These are phyloP conservation scores for Mycotypha africana DNA, from an alignment of 371 early-diverging fungal species.

Conservation along the genomic window DNA sequence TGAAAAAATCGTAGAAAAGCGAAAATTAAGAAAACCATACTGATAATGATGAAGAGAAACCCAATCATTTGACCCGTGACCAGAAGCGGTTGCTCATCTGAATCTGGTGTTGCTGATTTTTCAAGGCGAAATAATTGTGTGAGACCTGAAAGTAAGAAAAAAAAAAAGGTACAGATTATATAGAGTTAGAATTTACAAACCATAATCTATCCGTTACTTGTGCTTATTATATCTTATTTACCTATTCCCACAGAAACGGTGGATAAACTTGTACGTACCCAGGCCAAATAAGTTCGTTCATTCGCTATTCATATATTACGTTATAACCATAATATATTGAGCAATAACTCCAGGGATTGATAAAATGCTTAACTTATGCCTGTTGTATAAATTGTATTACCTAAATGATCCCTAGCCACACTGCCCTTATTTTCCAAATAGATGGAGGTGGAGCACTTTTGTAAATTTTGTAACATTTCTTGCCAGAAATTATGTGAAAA, in stretches of 20 bases:
- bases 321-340: too few relatives aligned
- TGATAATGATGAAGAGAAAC: conserved; percentile 53
- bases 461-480: too few relatives aligned
- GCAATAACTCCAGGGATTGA: too few relatives aligned
- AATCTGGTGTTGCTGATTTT: conserved; percentile 17
- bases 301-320: too few relatives aligned
- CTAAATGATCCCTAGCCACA: conserved; percentile 74
- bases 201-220: background rate
- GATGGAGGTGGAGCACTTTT: conserved; percentile 17
- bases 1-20: conserved; percentile 70
- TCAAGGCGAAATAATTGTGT: conserved; percentile 69
- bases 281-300: conserved; percentile 77
- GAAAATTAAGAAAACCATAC: conserved; percentile 57
- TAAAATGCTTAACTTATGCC: too few relatives aligned
- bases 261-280: conserved; percentile 73
- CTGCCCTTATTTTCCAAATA: conserved; percentile 72
- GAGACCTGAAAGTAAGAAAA: too few relatives aligned
- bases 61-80: conserved; percentile 44
- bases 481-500: conserved; percentile 3
- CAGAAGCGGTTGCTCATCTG: conserved; percentile 1
- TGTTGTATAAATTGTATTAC: conserved; percentile 14
- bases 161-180: too few relatives aligned
- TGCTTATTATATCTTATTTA: conserved; percentile 10
- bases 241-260: conserved; percentile 73
- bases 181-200: too few relatives aligned